Evolutionary conservation across 2,329 filamentous ascomycete species (phyloP).

Genomic region (Didymella glomerata): DNA sequence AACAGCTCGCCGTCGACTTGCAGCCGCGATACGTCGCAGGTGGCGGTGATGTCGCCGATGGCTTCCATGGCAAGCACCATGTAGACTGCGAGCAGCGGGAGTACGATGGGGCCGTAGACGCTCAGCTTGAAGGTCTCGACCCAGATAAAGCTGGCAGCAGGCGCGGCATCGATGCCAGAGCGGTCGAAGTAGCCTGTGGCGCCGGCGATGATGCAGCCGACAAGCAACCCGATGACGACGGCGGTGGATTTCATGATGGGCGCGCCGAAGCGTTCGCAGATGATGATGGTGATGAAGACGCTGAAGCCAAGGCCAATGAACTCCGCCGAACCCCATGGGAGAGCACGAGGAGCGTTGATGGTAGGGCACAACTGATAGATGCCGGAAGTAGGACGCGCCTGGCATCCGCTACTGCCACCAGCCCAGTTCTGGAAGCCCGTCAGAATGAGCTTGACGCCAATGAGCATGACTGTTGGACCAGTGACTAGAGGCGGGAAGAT

Average conservation of each 20-base stretch:
- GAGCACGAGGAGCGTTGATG: conserved; percentile 73
- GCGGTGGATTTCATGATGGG: conserved; percentile 85
- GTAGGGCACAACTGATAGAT: conserved; percentile 68
- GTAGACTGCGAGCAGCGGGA: conserved; percentile 70
- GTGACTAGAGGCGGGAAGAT: conserved; percentile 82
- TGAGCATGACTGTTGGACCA: conserved; percentile 72
- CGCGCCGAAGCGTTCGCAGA: conserved; percentile 81
- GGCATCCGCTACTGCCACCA: conserved; percentile 71
- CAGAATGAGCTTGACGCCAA: conserved; percentile 76
- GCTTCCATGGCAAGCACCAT: conserved; percentile 81
- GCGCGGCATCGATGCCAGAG: conserved; percentile 75
- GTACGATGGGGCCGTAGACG: conserved; percentile 75
- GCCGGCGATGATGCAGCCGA: conserved; percentile 80
- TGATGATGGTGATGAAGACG: conserved; percentile 79
- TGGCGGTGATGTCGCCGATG: conserved; percentile 82
- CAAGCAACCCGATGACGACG: conserved; percentile 76
- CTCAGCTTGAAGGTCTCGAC: conserved; percentile 77
- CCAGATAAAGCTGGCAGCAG: conserved; percentile 79
- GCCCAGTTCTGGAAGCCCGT: conserved; percentile 81
- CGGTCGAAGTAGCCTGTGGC: conserved; percentile 80
- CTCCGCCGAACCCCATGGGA: conserved; percentile 80
- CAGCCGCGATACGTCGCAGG: conserved; percentile 79
- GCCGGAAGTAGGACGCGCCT: conserved; percentile 55
- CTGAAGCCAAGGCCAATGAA: conserved; percentile 82
- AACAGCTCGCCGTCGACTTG: conserved; percentile 76